These are phyloP conservation scores for Colletotrichum orchidophilum DNA, from an alignment of 2,329 filamentous ascomycete genomes.

Conservation along the genomic window DNA sequence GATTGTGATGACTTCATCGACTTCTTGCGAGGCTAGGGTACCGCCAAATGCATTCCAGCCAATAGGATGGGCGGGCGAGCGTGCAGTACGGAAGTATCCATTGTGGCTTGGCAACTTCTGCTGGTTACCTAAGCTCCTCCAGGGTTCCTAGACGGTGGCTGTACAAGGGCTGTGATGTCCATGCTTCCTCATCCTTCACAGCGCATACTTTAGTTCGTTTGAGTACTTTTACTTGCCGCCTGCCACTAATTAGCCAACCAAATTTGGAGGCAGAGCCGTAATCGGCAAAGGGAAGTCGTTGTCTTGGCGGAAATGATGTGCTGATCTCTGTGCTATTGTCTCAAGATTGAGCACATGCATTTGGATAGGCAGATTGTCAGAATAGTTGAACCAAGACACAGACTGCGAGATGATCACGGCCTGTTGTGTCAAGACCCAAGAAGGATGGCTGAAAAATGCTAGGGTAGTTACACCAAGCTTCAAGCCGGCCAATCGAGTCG, in stretches of 20 bases:
- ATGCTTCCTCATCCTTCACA: background rate
- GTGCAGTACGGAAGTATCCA: background rate
- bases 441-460: background rate
- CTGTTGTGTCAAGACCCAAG: background rate
- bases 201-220: background rate
- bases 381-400: background rate
- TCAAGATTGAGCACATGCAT: background rate
- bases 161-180: background rate
- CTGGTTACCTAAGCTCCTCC: background rate
- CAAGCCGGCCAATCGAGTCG: background rate
- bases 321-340: background rate
- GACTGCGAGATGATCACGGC: background rate
- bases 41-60: background rate
- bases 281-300: background rate
- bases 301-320: background rate
- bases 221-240: background rate
- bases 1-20: background rate
- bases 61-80: background rate
- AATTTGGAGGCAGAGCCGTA: background rate
- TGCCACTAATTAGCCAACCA: background rate
- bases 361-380: background rate
- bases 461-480: background rate
- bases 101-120: background rate
- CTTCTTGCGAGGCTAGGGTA: background rate
- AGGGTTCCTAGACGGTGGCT: background rate